Evolutionary conservation across 768 basidiomycete species (phyloP), one percentile per base, ranked within the genome.

Genomic region (Dentipellis fragilis): DNA sequence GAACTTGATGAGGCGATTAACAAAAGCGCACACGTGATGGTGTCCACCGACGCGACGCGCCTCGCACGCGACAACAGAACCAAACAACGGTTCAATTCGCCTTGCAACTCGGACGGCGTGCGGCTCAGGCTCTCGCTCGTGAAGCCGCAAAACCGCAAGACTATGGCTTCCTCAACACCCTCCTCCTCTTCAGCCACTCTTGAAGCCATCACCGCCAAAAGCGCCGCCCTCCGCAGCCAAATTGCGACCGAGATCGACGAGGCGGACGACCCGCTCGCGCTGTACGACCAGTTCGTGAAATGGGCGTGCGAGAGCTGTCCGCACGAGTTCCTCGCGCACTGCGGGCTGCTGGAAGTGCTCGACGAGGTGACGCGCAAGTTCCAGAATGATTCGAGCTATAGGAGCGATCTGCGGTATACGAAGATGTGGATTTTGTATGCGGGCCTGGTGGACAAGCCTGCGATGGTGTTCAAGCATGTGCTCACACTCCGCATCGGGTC

Each of bases 371-470:
- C 93, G 2, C 71, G 81, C 34, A 80, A 81, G 54, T 96, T 97
- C 69, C 81, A 85, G 60, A 77, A 81, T 23, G 95, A 98, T 66
- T 73, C 79, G n/a, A 71, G 83, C 12, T 98, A 96, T 69, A 86
- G 82, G 67, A 83, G 82, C 52, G 94, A 98, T 73, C 71, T 92
- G 51, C 80, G 95, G 42, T 96, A 97, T 70, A 76, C 97, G 50
- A 90, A 92, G 67, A 69, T 97, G 17, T 99, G 96, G 96, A 80
- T 85, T 19, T 75, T 87, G 50, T 93, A 95, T 67, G 87, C 93
- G 10, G 81, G 81, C 54, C 80, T 87, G 64, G 80, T 91, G 54
- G 86, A 93, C 63, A 79, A 81, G 62, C 74, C 85, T 3, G 75
- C 78, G 16, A 81, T 81, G 48, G 78, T 91, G 50, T 83, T 76